phyloP scores from a whole-genome alignment of 495 filamentous ascomycete genomes.

The Hypoxylon fuscum region DNA sequence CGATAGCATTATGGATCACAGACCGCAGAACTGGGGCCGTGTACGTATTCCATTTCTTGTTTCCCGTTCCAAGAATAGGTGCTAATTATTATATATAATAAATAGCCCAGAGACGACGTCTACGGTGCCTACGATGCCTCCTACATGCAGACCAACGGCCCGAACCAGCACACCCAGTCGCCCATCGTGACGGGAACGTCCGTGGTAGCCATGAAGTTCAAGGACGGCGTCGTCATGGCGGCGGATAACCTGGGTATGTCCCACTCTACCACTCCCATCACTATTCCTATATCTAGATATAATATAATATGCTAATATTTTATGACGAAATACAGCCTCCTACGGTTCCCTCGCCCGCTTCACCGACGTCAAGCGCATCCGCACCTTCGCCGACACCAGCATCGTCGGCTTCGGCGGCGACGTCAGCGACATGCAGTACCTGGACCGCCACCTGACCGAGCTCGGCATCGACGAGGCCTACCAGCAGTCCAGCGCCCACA shows the following conservation, averaged over 20 bases:
- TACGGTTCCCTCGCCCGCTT: conserved; percentile 98
- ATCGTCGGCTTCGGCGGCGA: conserved; percentile 91
- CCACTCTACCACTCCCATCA: not conserved
- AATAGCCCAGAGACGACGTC: conserved; percentile 90
- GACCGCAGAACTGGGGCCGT: conserved; percentile 95
- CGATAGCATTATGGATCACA: conserved; percentile 79
- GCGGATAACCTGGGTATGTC: conserved; percentile 91
- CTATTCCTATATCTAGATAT: conserved; percentile 13
- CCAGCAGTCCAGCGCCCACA: conserved; percentile 58
- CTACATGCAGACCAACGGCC: conserved; percentile 73
- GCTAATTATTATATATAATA: conserved; percentile 8
- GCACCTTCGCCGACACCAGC: conserved; percentile 78
- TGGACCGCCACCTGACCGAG: conserved; percentile 86
- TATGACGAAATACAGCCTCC: conserved; percentile 87
- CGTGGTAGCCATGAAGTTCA: conserved; percentile 92
- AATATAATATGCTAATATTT: too few species aligned
- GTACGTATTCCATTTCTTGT: conserved; percentile 62
- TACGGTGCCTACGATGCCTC: conserved; percentile 92
- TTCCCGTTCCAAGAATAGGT: conserved; percentile 9
- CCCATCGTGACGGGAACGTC: conserved; percentile 97
- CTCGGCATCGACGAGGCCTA: conserved; percentile 92
- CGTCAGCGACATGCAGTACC: conserved; percentile 98
- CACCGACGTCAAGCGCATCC: conserved; percentile 90
- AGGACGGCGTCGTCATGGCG: conserved; percentile 93
- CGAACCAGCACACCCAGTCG: conserved; percentile 85